These are phyloP conservation scores for Gossypium thurberi DNA, from an alignment of 345 rosid species.

Conservation along the genomic window DNA sequence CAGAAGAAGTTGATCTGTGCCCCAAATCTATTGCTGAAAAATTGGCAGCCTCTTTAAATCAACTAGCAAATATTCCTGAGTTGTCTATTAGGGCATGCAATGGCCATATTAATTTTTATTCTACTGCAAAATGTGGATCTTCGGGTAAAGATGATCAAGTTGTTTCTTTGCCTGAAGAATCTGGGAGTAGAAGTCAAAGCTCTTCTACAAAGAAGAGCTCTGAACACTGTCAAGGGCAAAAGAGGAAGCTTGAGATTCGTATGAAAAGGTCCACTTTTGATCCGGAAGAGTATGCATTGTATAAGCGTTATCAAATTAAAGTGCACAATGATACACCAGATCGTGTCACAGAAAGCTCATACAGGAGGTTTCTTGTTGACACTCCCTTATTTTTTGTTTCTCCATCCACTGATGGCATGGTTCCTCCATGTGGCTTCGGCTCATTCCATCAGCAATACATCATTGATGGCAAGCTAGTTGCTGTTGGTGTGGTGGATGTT, in stretches of 20 bases:
- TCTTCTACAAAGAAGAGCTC: conserved; percentile 30
- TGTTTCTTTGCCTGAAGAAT: conserved; percentile 34
- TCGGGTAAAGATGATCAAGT: conserved; percentile 24
- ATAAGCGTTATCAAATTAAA: conserved; percentile 70
- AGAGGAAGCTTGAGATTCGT: conserved; percentile 63
- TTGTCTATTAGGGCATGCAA: conserved; percentile 59
- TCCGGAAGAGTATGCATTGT: conserved; percentile 76
- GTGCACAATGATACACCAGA: conserved; percentile 73
- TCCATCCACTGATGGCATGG: conserved; percentile 52
- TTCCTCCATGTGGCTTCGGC: conserved; percentile 83
- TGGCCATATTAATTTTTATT: conserved; percentile 74
- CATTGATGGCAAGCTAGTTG: conserved; percentile 75
- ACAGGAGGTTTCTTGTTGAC: conserved; percentile 73
- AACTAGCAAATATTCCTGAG: conserved; percentile 28
- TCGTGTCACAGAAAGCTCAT: conserved; percentile 49
- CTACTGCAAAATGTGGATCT: conserved; percentile 29
- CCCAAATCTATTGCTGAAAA: conserved; percentile 56
- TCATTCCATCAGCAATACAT: conserved; percentile 95
- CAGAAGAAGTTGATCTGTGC: conserved; percentile 29
- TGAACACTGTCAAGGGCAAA: conserved; percentile 30
- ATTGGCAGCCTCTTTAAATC: conserved; percentile 40
- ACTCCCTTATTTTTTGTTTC: conserved; percentile 67
- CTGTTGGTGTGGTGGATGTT: conserved; percentile 89
- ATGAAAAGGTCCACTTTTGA: conserved; percentile 85
- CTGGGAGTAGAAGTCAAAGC: conserved; percentile 36